These are phyloP conservation scores for Diaporthe velutina DNA, from an alignment of 2,329 filamentous ascomycete genomes.

Conservation along the genomic window DNA sequence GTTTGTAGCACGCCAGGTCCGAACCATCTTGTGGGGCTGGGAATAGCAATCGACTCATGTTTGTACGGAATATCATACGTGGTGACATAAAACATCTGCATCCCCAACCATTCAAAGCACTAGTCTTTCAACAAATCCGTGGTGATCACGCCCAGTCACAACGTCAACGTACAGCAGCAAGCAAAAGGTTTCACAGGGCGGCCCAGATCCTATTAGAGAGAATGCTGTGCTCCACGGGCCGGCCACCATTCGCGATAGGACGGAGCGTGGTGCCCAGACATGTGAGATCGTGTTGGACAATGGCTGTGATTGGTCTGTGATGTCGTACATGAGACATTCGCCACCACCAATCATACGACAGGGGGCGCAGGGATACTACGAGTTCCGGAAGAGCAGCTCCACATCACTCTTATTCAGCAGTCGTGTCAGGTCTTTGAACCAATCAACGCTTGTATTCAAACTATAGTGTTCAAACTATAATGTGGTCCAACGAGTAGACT, in stretches of 20 bases:
- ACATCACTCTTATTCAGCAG: background rate
- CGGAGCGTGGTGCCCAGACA: too few species aligned
- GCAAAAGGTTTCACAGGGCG: too few species aligned
- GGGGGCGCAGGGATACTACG: too few species aligned
- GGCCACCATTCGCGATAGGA: too few species aligned
- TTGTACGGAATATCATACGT: background rate
- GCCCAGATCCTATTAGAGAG: too few species aligned
- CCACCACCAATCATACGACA: background rate
- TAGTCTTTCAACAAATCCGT: too few species aligned
- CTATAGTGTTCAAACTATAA: conserved; percentile 19
- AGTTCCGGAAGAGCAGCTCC: too few species aligned
- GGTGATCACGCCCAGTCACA: too few species aligned
- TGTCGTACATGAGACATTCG: background rate
- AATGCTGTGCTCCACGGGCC: too few species aligned
- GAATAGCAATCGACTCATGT: background rate
- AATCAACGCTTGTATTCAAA: conserved; percentile 11
- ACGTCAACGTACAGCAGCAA: too few species aligned
- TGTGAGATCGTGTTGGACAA: too few species aligned
- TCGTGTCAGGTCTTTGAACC: background rate
- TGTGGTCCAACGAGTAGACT: conserved; percentile 30
- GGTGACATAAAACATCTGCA: background rate
- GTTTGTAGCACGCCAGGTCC: background rate
- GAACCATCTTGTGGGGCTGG: background rate
- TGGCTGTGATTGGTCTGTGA: background rate
- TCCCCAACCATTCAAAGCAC: background rate